phyloP scores from a whole-genome alignment of 2,329 filamentous ascomycete species.

The Thelonectria discophora region DNA sequence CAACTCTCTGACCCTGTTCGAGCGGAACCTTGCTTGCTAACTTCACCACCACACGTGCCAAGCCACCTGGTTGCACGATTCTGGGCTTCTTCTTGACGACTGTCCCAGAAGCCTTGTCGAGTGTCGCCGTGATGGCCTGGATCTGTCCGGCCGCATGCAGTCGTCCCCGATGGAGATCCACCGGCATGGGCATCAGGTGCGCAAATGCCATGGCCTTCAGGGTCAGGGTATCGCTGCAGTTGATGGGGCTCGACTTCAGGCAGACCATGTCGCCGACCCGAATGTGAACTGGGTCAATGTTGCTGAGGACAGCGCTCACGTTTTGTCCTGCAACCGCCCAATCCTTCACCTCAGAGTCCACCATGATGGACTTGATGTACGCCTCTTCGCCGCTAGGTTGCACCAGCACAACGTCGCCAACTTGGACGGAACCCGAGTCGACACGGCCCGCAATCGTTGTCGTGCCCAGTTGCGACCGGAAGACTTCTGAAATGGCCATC shows the following conservation, averaged over 20 bases:
- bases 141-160: constrained; percentile 82
- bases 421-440: constrained; percentile 83
- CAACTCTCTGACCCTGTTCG: constrained; percentile 81
- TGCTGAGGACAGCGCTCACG: constrained; percentile 80
- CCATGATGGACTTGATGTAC: constrained; percentile 81
- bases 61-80: constrained; percentile 79
- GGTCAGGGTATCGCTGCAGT: constrained; percentile 76
- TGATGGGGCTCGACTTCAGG: constrained; percentile 71
- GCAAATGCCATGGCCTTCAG: constrained; percentile 91
- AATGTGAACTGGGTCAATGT: constrained; percentile 86
- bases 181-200: constrained; percentile 84
- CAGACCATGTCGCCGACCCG: constrained; percentile 89
- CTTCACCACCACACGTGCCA: constrained; percentile 81
- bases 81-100: constrained; percentile 83
- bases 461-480: constrained; percentile 81
- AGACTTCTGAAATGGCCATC: constrained; percentile 88
- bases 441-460: constrained; percentile 87
- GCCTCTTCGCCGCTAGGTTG: constrained; percentile 86
- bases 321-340: constrained; percentile 96
- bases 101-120: constrained; percentile 83
- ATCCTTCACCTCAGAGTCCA: constrained; percentile 76
- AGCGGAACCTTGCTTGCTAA: constrained; percentile 79
- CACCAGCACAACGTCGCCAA: constrained; percentile 80
- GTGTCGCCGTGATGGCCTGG: constrained; percentile 71
- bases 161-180: constrained; percentile 88